Evolutionary conservation across 108 stramenopile species (phyloP).

Genomic region (Conticribra guillardii): DNA sequence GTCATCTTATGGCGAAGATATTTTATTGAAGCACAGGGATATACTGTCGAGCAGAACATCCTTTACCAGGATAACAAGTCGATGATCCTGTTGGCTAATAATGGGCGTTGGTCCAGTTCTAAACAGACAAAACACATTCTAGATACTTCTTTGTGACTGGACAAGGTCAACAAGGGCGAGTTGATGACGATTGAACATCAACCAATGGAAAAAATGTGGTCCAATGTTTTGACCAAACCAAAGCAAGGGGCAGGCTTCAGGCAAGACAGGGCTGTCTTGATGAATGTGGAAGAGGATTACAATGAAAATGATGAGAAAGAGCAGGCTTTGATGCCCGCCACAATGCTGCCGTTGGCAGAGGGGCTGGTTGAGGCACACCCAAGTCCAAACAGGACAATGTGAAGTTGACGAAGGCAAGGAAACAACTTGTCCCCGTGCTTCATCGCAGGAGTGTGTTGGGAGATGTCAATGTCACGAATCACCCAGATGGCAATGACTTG

Average conservation of each 20-base stretch:
- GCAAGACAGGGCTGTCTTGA: background rate
- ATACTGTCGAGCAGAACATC: background rate
- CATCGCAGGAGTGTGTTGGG: too few species aligned
- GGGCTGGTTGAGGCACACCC: too few species aligned
- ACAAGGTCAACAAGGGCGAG: conserved; percentile 1
- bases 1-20: background rate
- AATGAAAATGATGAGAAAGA: too few species aligned
- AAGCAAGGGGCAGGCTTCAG: conserved; percentile 2
- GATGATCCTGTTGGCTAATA: conserved; percentile 1
- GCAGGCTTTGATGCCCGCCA: too few species aligned
- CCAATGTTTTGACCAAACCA: conserved; percentile 16
- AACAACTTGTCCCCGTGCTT: too few species aligned
- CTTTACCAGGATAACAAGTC: conserved; percentile 31
- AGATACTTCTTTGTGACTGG: conserved; percentile 12
- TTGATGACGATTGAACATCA: background rate
- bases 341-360: too few species aligned
- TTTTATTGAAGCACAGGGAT: too few species aligned
- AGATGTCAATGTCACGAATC: too few species aligned
- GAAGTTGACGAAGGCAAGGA: too few species aligned
- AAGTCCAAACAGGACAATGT: too few species aligned
- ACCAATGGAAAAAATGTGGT: conserved; percentile 5
- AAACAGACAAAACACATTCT: conserved; percentile 18
- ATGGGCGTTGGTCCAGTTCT: background rate
- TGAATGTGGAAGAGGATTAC: too few species aligned
- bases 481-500: too few species aligned